Evolutionary conservation across 805 yeast species (phyloP), one percentile per base, ranked within the genome.

Genomic region (Isabelozyma pseudorhagii): DNA sequence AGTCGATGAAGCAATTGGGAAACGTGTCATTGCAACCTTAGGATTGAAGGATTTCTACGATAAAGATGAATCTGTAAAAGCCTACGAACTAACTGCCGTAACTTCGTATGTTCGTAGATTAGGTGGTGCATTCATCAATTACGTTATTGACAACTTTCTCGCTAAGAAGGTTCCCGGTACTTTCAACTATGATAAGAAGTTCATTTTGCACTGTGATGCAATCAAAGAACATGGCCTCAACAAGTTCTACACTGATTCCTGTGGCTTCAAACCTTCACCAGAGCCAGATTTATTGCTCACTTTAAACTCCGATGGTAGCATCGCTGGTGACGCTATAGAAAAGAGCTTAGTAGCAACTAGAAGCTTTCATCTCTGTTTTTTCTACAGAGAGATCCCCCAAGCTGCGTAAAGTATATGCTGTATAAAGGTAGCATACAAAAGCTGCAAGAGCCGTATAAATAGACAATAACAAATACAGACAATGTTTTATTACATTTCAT

Each of bases 161-260:
- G 44, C 46, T n/a, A 41, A 56, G n/a, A 38, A 46, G 8, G 31
- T 31, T 14, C 52, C 10, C 5, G 36, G 36, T 3, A 5, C 10
- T 31, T 31, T 31, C 36, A 31, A 31, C 10, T 31, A 31, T 8
- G 36, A 31, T 13, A 31, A 31, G n/a, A 31, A 8, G 36, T 31
- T 31, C 5, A 54, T 66, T 5, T 21, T 71, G 6, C 58, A 61
- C 50, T 78, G 78, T 0, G 69, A 68, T 29, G 81, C 75, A 18
- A 75, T 83, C 21, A 67, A 66, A 11, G 81, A 80, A 48, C 88
- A 83, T 61, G 56, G 71, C 5, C 61, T 83, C 44, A 76, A 68
- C 2, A 67, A 61, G 2, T 81, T 74, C 59, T 83, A 83, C 54
- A 57, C 61, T 4, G 50, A 58, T 1, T 64, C 65, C 21, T 71